These are phyloP conservation scores for Aureobasidium sp. DNA, from an alignment of 2,329 filamentous ascomycete genomes.

Conservation along the genomic window DNA sequence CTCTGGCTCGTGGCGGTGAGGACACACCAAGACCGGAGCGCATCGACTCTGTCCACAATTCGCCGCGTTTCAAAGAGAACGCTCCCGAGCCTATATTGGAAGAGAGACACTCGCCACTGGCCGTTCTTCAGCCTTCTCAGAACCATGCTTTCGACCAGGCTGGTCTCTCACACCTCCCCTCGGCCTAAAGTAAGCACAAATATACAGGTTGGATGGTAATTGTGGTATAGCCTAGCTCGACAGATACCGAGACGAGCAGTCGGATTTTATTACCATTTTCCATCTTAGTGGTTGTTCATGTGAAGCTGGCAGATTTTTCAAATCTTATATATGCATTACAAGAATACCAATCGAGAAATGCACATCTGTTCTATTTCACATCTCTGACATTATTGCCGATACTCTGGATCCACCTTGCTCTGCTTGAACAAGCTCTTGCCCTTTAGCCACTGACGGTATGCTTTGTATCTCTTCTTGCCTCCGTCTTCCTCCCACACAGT, in stretches of 20 bases:
- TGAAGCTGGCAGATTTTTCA: too few species aligned
- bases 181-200: too few species aligned
- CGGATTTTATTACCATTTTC: too few species aligned
- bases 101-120: not conserved
- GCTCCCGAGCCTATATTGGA: not conserved
- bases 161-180: too few species aligned
- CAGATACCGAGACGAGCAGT: too few species aligned
- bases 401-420: constrained; percentile 49
- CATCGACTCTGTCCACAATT: not conserved
- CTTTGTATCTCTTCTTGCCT: constrained; percentile 91
- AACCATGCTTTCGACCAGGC: not conserved
- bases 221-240: too few species aligned
- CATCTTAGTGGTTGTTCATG: too few species aligned
- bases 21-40: not conserved
- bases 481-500: constrained; percentile 83
- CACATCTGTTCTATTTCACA: not conserved
- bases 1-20: not conserved
- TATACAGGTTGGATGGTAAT: too few species aligned
- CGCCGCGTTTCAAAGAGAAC: not conserved
- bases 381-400: constrained; percentile 16
- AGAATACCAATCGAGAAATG: not conserved
- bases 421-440: constrained; percentile 97
- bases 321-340: too few species aligned
- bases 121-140: not conserved
- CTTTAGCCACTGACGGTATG: constrained; percentile 87